phyloP scores from a whole-genome alignment of 208 protist species.

The Trypanosoma conorhini region DNA sequence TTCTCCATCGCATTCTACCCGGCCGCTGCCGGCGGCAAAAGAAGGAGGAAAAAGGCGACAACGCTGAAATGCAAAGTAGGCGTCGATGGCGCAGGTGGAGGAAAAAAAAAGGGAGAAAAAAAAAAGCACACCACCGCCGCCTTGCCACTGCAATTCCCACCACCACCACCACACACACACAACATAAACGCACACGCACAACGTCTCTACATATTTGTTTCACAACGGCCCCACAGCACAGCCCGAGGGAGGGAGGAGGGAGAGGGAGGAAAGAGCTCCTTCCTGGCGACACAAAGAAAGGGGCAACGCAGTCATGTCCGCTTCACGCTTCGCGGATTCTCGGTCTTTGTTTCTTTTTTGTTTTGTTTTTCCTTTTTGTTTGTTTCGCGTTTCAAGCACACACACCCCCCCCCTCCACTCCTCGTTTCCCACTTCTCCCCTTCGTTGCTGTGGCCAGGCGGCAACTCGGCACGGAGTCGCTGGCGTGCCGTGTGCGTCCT shows the following conservation, averaged over 20 bases:
- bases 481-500: neutral
- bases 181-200: neutral
- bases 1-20: conserved; percentile 60
- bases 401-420: too few species aligned
- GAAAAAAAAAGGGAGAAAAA: neutral
- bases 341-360: neutral
- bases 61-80: conserved; percentile 1
- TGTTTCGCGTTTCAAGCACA: too few species aligned
- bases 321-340: neutral
- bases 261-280: neutral
- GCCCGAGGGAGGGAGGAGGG: too few species aligned
- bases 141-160: too few species aligned
- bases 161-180: neutral
- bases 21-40: neutral
- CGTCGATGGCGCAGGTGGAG: neutral
- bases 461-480: neutral
- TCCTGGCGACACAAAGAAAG: neutral
- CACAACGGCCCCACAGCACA: neutral
- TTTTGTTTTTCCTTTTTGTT: neutral
- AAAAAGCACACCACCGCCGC: neutral
- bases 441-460: neutral
- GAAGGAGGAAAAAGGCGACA: too few species aligned
- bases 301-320: neutral
- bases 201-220: neutral
- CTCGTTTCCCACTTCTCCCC: neutral